Evolutionary conservation across 2,329 filamentous ascomycete species (phyloP).

Genomic region (Xylaria hypoxylon): DNA sequence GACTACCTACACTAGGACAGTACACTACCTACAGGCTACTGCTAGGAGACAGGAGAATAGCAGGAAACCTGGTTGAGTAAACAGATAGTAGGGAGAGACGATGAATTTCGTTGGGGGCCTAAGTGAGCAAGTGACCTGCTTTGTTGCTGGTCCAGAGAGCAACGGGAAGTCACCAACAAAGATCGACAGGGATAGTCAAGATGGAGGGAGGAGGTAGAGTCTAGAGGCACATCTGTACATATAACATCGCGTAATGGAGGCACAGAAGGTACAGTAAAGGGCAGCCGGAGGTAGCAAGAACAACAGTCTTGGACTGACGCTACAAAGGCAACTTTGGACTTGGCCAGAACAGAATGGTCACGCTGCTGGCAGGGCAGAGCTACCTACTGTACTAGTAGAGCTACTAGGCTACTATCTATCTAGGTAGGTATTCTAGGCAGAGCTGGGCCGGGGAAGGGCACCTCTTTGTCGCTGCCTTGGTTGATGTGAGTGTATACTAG

Average conservation of each 20-base stretch:
- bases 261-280: constrained; percentile 30
- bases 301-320: constrained; percentile 10
- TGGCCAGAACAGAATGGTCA: constrained; percentile 22
- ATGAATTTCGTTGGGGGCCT: neutral
- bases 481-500: constrained; percentile 17
- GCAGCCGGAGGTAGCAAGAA: constrained; percentile 24
- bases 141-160: constrained; percentile 18
- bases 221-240: constrained; percentile 12
- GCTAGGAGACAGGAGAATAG: neutral
- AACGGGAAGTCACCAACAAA: constrained; percentile 32
- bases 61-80: neutral
- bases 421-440: neutral
- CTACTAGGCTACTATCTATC: neutral
- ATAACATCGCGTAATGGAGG: constrained; percentile 12
- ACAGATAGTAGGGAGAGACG: constrained; percentile 25
- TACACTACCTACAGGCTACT: too few species aligned
- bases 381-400: neutral
- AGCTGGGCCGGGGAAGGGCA: constrained; percentile 5
- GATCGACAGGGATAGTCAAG: constrained; percentile 25
- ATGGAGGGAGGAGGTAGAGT: constrained; percentile 8
- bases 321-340: constrained; percentile 17
- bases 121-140: constrained; percentile 30
- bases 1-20: too few species aligned
- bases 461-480: constrained; percentile 25
- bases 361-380: constrained; percentile 7